These are phyloP conservation scores for Penicillium sp. DNA, from an alignment of 2,329 filamentous ascomycete species.

Conservation along the genomic window DNA sequence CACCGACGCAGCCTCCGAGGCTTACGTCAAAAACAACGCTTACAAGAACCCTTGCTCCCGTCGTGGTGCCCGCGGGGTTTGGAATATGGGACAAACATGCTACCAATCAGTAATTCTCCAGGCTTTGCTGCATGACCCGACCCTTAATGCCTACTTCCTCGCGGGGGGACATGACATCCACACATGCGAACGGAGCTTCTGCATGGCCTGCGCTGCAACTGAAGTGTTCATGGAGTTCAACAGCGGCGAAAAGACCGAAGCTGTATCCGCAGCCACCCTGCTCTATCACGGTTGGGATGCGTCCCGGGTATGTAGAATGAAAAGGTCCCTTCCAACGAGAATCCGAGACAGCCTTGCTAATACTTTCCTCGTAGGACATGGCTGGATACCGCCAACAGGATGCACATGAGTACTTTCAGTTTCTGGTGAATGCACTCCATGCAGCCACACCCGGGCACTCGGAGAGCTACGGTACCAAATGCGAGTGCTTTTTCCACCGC, in stretches of 20 bases:
- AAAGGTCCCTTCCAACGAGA: background rate
- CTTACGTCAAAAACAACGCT: conserved; percentile 76
- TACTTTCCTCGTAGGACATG: conserved; percentile 53
- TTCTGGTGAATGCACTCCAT: conserved; percentile 88
- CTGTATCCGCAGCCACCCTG: conserved; percentile 86
- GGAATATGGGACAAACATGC: conserved; percentile 97
- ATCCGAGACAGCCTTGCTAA: conserved; percentile 1
- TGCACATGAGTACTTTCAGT: conserved; percentile 96
- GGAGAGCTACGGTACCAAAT: conserved; percentile 56
- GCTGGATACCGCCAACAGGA: conserved; percentile 95
- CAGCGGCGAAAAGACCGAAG: conserved; percentile 68
- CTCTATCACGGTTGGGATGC: conserved; percentile 63
- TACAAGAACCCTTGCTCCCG: conserved; percentile 78
- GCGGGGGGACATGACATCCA: conserved; percentile 80
- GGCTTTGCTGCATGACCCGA: conserved; percentile 87
- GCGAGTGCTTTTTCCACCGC: conserved; percentile 89
- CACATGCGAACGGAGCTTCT: conserved; percentile 61
- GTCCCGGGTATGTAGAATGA: conserved; percentile 16
- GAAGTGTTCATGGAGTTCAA: conserved; percentile 65
- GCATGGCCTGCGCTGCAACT: conserved; percentile 61
- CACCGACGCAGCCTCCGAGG: conserved; percentile 62
- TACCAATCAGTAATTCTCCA: conserved; percentile 97
- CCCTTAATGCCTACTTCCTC: conserved; percentile 88
- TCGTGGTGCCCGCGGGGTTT: conserved; percentile 85
- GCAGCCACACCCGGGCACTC: conserved; percentile 71